A percentile compares a stretch with the other conserved stretches of the same genome.
These are phyloP conservation scores for Didymellaceae sp. DNA, from an alignment of 2,329 filamentous ascomycete species.

Conservation along the genomic window DNA sequence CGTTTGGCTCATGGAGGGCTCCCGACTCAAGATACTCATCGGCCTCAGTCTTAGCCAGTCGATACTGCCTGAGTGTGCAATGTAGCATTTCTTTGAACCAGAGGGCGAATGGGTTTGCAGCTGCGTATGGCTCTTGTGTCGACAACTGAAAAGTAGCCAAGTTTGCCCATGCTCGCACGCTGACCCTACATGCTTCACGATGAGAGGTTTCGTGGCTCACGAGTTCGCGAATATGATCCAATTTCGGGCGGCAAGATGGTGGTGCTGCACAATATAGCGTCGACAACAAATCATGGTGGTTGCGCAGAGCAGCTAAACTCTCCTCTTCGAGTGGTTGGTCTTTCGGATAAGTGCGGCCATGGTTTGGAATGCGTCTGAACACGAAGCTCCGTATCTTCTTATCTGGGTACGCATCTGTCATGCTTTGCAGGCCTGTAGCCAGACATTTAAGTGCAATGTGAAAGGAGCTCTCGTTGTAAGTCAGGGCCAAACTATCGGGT, in stretches of 20 bases:
- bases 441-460: conserved; percentile 66
- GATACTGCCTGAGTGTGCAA: conserved; percentile 62
- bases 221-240: conserved; percentile 60
- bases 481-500: conserved; percentile 53
- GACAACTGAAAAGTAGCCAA: conserved; percentile 64
- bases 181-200: conserved; percentile 65
- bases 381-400: conserved; percentile 64
- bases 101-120: conserved; percentile 57
- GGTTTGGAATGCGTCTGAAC: conserved; percentile 65
- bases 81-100: conserved; percentile 63
- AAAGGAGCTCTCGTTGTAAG: conserved; percentile 61
- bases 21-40: conserved; percentile 58
- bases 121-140: conserved; percentile 54
- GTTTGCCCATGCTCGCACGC: conserved; percentile 64
- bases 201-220: conserved; percentile 65
- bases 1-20: conserved; percentile 42
- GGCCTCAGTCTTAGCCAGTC: conserved; percentile 62
- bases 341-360: conserved; percentile 66
- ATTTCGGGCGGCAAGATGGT: conserved; percentile 58
- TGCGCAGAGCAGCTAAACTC: conserved; percentile 64
- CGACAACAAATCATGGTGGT: conserved; percentile 67
- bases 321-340: conserved; percentile 60
- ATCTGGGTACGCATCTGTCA: conserved; percentile 55
- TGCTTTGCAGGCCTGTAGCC: conserved; percentile 56
- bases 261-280: conserved; percentile 66